phyloP scores from a whole-genome alignment of 176 grass and related monocot genomes.

The Oryza glumipatula region DNA sequence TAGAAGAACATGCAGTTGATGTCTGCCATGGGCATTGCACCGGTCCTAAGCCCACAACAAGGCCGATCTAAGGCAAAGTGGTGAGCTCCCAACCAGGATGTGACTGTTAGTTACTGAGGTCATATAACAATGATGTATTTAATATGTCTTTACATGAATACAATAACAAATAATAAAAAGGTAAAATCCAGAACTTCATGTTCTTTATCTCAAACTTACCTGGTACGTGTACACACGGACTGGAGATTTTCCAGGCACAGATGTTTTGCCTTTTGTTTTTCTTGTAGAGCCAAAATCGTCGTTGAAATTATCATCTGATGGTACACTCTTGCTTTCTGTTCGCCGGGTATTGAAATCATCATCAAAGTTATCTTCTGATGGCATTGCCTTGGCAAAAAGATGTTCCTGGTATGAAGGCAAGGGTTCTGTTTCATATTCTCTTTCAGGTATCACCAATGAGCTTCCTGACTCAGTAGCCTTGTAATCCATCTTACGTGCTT shows the following conservation, averaged over 20 bases:
- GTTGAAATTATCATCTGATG: constrained; percentile 42
- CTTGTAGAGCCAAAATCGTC: constrained; percentile 48
- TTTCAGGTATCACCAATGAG: constrained; percentile 50
- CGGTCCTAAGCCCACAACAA: background rate
- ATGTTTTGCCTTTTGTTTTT: constrained; percentile 55
- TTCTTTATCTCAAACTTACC: constrained; percentile 48
- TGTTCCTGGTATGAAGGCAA: constrained; percentile 49
- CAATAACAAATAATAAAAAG: constrained; percentile 4
- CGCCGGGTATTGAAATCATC: constrained; percentile 45
- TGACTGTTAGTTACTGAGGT: background rate
- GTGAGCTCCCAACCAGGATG: background rate
- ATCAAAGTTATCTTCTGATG: constrained; percentile 37
- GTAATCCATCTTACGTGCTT: constrained; percentile 66
- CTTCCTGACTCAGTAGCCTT: constrained; percentile 39
- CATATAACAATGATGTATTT: background rate
- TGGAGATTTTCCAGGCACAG: constrained; percentile 51
- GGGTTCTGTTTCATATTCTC: constrained; percentile 56
- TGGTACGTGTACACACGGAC: constrained; percentile 79
- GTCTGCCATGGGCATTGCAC: background rate
- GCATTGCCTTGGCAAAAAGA: constrained; percentile 33
- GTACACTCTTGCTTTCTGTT: constrained; percentile 46
- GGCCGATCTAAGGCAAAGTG: background rate
- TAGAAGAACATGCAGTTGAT: constrained; percentile 18
- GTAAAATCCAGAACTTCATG: constrained; percentile 28
- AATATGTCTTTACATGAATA: background rate